Evolutionary conservation across 2,329 filamentous ascomycete genomes (phyloP), one percentile per base, ranked within the genome.

Genomic region (Drechmeria coniospora): DNA sequence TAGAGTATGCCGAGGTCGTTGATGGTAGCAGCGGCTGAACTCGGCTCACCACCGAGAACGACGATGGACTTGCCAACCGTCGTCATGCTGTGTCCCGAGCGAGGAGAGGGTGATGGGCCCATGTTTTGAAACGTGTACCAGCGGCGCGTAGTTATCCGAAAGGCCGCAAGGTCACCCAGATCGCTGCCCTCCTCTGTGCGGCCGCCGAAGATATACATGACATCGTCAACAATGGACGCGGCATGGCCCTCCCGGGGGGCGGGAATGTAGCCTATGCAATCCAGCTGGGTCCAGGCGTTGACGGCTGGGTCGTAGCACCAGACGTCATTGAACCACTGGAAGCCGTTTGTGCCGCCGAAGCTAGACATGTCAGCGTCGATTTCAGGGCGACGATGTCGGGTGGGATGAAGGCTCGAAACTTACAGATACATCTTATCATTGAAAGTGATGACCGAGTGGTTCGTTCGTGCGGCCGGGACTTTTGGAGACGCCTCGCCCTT

Each of bases 111-210:
- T 1, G 86, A 92, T 3, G 86, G 86, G 0, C 90, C 90, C 90
- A 98, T 98, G 47, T 98, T 98, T 47, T 98, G 90, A 55, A 98
- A 98, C 20, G 90, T 98, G 51, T 95, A 98, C 90, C 90, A 98
- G 33, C 90, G 73, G 38, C 82, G 75, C 8, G 84, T 84, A 1
- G 78, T 73, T 33, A 74, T 72, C 29, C 66, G 57, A 42, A 74
- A 74, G 2, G 90, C 90, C 3, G 90, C 87, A 23, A 98, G 64
- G 51, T 98, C 90, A 19, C 87, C 90, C 4, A 98, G 61, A 49
- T 98, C 90, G 16, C 76, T 72, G 1, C 90, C 90, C 41, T 95
- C 86, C 46, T 94, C 83, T 1, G 84, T 94, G 33, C 90, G 79
- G 24, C 90, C 90, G 41, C 92, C 92, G 51, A 98, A 98, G 35